Percentiles rank a stretch among this genome's conserved stretches.
Evolutionary conservation across 306 rosid genomes (phyloP).

Genomic region (Quercus robur): DNA sequence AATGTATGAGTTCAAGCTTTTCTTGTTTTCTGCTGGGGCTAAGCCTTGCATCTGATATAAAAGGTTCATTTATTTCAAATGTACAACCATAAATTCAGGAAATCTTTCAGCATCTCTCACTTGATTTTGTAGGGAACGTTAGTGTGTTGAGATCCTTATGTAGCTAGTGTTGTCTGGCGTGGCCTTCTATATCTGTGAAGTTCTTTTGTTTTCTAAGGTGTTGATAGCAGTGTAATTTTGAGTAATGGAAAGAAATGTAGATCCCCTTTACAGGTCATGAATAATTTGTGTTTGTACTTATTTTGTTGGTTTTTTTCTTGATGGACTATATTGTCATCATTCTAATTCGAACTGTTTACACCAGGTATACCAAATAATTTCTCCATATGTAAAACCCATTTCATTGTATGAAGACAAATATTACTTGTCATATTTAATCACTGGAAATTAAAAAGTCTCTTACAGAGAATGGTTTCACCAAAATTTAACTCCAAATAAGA

Average conservation of each 20-base stretch:
- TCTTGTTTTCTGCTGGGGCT: constrained; percentile 20
- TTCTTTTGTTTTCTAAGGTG: neutral
- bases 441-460: too few relatives aligned
- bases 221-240: constrained; percentile 8
- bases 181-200: neutral
- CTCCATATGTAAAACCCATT: too few relatives aligned
- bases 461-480: too few relatives aligned
- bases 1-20: neutral
- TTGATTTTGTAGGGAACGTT: constrained; percentile 12
- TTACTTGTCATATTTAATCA: too few relatives aligned
- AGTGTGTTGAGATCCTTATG: neutral
- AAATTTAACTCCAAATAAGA: too few relatives aligned
- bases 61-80: constrained; percentile 15
- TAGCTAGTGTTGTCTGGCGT: neutral
- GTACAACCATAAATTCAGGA: constrained; percentile 17
- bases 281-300: neutral
- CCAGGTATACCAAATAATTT: too few relatives aligned
- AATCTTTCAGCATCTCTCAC: constrained; percentile 15
- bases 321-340: neutral
- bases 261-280: neutral
- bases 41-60: constrained; percentile 21
- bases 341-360: neutral
- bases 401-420: too few relatives aligned
- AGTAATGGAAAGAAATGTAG: neutral
- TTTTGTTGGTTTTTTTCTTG: neutral